Percentiles rank a stretch among this genome's conserved stretches.
Evolutionary conservation across 208 protist genomes (phyloP).

Genomic region (Wallacemonas sp.): DNA sequence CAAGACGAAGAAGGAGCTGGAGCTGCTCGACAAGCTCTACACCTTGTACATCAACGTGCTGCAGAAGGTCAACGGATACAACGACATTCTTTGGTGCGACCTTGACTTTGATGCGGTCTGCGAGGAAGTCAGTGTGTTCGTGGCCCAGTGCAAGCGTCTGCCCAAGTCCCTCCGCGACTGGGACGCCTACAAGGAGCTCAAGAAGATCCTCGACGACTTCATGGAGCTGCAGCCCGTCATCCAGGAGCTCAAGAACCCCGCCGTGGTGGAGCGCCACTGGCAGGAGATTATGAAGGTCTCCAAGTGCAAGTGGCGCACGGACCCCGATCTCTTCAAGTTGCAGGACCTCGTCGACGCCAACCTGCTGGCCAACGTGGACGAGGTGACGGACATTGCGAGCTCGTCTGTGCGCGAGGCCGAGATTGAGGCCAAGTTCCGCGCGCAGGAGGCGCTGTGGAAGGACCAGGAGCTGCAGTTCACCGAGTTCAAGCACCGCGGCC

Average conservation of each 20-base stretch:
- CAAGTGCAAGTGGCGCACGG: slow-evolving; percentile 88
- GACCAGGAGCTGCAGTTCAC: slow-evolving; percentile 94
- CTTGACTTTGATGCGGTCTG: slow-evolving; percentile 95
- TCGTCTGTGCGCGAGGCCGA: slow-evolving; percentile 95
- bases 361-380: slow-evolving; percentile 85
- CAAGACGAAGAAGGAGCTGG: slow-evolving; percentile 93
- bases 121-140: slow-evolving; percentile 92
- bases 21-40: slow-evolving; percentile 95
- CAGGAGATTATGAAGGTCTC: slow-evolving; percentile 93
- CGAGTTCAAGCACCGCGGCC: slow-evolving; percentile 94
- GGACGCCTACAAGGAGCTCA: slow-evolving; percentile 95
- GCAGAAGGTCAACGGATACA: slow-evolving; percentile 94
- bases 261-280: slow-evolving; percentile 96
- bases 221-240: slow-evolving; percentile 95
- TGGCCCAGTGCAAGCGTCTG: slow-evolving; percentile 89
- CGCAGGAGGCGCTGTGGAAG: slow-evolving; percentile 92
- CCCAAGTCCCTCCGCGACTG: slow-evolving; percentile 94
- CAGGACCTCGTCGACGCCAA: slow-evolving; percentile 92
- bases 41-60: slow-evolving; percentile 95
- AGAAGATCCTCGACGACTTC: slow-evolving; percentile 96
- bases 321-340: slow-evolving; percentile 94
- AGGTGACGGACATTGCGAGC: slow-evolving; percentile 96
- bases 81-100: slow-evolving; percentile 95
- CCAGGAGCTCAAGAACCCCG: slow-evolving; percentile 90
- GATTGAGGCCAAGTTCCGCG: slow-evolving; percentile 94